Evolutionary conservation across 202 grass and related monocot species (phyloP), one percentile per base, ranked within the genome.

Genomic region (Zoysia matrella): DNA sequence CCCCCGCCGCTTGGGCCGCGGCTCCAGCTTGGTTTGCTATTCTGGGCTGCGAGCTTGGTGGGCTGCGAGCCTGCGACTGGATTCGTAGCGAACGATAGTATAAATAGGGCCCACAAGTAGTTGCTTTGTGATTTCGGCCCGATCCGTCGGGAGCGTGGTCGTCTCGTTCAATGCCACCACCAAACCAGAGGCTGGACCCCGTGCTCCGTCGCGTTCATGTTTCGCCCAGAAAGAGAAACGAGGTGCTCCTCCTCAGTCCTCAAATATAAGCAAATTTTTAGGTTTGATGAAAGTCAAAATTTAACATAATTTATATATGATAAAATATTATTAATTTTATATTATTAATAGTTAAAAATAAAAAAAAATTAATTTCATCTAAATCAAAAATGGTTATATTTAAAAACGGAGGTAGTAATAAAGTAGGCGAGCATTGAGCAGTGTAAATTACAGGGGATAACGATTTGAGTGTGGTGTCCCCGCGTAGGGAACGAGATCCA

Each of bases 41-140:
- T 47, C 14, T 75, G 42, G 81, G 81, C 75, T 88, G 30, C 30
- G 30, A 36, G 30, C 0, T 30, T 30, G 3, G 6, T 75, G 42
- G 81, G 81, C 75, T 88, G 30, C 30, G 30, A 36, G 30, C 30
- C 42, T 58, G 45, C 12, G 12, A 18, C 5, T 14, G 16, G 11
- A n/a, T 15, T 11, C 0, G 4, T 0, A 55, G 56, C 65, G 43
- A 22, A 51, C 2, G 6, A 57, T 48, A 0, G 0, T 2, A 5
- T 11, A 22, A 44, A 63, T 36, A 36, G 30, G 4, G 68, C 14
- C 57, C 7, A 36, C 30, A 36, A 7, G n/a, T 7, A 1, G 0
- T 0, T 0, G 4, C 3, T 10, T 47, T 1, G 7, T 1, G 4
- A 55, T 47, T 44, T 54, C 6, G 77, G 71, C 71, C 42, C 13